Base-by-base conservation (phyloP, 2,329 filamentous ascomycete species). In the Cordyceps farinosa region DNA sequence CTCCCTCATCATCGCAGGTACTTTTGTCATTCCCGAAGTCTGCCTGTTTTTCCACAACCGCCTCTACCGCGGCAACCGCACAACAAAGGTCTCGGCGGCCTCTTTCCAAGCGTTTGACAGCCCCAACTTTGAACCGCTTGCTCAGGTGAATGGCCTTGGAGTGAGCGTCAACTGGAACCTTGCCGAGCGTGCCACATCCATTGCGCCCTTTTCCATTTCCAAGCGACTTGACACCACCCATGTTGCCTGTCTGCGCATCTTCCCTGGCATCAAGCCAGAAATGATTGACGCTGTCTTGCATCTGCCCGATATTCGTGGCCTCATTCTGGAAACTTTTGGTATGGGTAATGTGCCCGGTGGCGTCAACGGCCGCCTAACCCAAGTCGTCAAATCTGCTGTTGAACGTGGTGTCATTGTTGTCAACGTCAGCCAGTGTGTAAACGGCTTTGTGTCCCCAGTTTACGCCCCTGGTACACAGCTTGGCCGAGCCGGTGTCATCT, bases 41-140 rank as follows among this genome's bases (percentile, higher is more conserved):
- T 93, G 91, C 73, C 83, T 97, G 42, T 97, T 96, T 80, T 97
- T 97, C 82, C 91, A 95, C 76, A 90, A 96, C 78, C 91, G 88
- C 68, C 84, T 97, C 27, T 96, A 93, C 78, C 87, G 93, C 32
- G 93, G 93, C 17, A 97, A 96, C 76, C 83, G 93, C 65, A 88
- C 90, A 10, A 95, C 91, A 66, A 97, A 97, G 75, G 87, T 96
- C 38, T 93, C 91, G 15, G 90, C 92, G 6, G 91, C 90, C 64
- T 87, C 90, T 61, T 97, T 96, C 73, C 87, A 91, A 63, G 93
- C 92, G 7, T 97, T 97, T 74, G 89, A 87, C 64, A 92, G 89
- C 52, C 93, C 93, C n/a, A 97, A 97, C 74, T 86, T 87, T 68
- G 85, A 89, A 40, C 91, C 93, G 3, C 80, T 97, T 62, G 93